Conservation (phyloP, 108 stramenopile genomes). For the Cylindrotheca closterium region DNA sequence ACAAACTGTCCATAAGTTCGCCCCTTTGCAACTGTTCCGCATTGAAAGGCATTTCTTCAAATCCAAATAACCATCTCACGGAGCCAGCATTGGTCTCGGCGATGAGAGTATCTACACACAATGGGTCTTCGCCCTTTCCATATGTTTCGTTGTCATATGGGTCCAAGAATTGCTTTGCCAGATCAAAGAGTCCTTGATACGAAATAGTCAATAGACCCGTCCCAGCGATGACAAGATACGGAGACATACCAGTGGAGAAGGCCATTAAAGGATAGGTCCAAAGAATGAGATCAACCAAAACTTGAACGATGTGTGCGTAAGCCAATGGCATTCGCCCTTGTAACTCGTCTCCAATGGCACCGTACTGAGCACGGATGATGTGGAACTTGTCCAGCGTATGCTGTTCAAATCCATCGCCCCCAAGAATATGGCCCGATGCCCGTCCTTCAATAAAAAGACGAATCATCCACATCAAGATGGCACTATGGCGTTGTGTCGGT, state of each 20-base stretch:
- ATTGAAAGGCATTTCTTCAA: conserved; percentile 71
- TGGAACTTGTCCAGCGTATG: conserved; percentile 86
- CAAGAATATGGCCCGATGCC: conserved; percentile 74
- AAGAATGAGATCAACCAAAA: conserved; percentile 79
- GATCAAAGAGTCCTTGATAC: conserved; percentile 89
- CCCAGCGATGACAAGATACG: conserved; percentile 69
- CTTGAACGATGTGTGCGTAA: conserved; percentile 91
- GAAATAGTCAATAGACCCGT: conserved; percentile 80
- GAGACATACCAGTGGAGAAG: conserved; percentile 71
- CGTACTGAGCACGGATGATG: conserved; percentile 81
- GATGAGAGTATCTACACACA: conserved; percentile 84
- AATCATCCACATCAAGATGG: conserved; percentile 85
- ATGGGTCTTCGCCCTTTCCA: conserved; percentile 87
- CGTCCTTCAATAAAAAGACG: conserved; percentile 76
- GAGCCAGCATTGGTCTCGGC: conserved; percentile 88
- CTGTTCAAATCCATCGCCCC: conserved; percentile 80
- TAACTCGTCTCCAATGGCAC: conserved; percentile 84
- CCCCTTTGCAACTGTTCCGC: conserved; percentile 55
- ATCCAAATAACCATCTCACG: conserved; percentile 78
- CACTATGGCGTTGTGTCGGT: conserved; percentile 86
- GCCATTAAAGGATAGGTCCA: conserved; percentile 92
- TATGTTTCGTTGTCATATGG: conserved; percentile 93
- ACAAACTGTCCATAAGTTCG: conserved; percentile 60
- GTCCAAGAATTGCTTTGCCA: conserved; percentile 91
- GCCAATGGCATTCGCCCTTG: conserved; percentile 90